phyloP scores from a whole-genome alignment of 306 rosid genomes.

The Vigna trinervia region DNA sequence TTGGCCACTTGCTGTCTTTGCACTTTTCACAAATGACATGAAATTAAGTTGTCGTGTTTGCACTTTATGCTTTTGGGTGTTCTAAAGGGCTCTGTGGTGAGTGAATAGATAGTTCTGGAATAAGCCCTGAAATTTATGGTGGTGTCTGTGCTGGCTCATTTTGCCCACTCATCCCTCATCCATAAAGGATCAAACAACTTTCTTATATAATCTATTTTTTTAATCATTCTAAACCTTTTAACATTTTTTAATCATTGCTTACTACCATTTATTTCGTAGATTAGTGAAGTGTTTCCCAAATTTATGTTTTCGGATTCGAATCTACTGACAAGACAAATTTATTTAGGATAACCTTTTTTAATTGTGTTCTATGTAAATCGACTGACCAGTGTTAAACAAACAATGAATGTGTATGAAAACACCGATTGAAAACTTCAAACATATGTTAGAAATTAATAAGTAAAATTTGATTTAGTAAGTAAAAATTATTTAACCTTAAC shows the following conservation, averaged over 20 bases:
- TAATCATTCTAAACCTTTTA: background rate
- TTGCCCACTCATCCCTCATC: background rate
- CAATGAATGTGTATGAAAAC: too few species aligned
- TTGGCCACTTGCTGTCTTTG: slow-evolving; percentile 25
- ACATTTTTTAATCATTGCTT: too few species aligned
- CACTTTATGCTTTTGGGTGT: slow-evolving; percentile 43
- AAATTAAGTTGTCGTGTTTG: slow-evolving; percentile 24
- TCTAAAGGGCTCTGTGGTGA: background rate
- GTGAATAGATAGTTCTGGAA: background rate
- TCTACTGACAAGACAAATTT: background rate
- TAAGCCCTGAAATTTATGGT: slow-evolving; percentile 48
- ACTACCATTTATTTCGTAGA: background rate
- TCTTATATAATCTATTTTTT: too few species aligned
- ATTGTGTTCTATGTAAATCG: background rate
- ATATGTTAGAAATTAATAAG: too few species aligned
- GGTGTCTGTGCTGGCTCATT: slow-evolving; percentile 39
- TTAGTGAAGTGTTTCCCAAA: background rate
- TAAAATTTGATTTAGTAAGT: too few species aligned
- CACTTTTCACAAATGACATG: slow-evolving; percentile 16
- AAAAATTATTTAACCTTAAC: too few species aligned
- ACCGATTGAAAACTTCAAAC: too few species aligned
- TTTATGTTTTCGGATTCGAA: background rate
- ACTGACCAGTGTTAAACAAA: too few species aligned
- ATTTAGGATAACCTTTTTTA: background rate
- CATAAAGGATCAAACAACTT: too few species aligned